Evolutionary conservation across 2,329 filamentous ascomycete genomes (phyloP).

Genomic region (Chaetothyriales sp.): DNA sequence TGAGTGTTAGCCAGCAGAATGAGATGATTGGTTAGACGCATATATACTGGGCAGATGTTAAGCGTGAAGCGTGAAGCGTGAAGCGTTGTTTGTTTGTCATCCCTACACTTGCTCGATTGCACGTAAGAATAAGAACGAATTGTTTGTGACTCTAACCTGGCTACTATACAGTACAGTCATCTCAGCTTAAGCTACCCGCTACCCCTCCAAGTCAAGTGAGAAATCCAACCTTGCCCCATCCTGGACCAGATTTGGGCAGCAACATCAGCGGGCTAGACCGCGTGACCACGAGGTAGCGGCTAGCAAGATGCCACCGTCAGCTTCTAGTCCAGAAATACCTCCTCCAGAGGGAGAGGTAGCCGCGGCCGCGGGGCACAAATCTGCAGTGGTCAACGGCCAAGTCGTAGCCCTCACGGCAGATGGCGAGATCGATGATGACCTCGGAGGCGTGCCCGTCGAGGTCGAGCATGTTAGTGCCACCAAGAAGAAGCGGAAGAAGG

Average conservation of each 20-base stretch:
- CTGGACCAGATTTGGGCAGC: background rate
- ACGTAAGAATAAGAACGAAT: background rate
- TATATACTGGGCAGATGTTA: no score
- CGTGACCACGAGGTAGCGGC: background rate
- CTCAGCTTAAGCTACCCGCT: background rate
- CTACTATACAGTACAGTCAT: no score
- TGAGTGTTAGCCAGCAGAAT: background rate
- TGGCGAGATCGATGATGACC: background rate
- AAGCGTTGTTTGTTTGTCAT: background rate
- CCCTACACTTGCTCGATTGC: background rate
- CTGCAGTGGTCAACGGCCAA: background rate
- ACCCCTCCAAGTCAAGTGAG: background rate
- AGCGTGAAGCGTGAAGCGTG: no score
- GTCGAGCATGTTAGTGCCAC: constrained; percentile 1
- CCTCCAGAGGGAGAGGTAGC: background rate
- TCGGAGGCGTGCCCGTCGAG: background rate
- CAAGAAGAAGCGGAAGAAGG: constrained; percentile 26
- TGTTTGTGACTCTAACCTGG: background rate
- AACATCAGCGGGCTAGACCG: background rate
- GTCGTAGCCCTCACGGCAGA: background rate
- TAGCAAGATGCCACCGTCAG: background rate
- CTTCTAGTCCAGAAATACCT: background rate
- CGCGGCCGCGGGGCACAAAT: background rate
- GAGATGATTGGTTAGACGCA: no score
- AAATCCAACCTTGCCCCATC: background rate